Evolutionary conservation across 371 early-diverging fungal species (phyloP).

Genomic region (Mortierella sp.): DNA sequence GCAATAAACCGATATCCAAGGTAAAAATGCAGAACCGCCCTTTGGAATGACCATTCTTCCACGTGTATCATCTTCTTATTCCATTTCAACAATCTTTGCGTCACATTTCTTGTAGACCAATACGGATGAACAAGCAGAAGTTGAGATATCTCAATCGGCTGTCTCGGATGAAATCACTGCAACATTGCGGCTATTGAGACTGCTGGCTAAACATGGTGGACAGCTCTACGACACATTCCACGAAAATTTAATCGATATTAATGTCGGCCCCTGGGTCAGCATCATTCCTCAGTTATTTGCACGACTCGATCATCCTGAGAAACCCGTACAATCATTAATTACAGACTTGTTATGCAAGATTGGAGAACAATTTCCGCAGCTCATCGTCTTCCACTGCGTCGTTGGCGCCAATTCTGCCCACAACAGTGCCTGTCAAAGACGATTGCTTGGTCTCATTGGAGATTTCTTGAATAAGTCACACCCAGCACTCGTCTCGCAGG

Average conservation of each 20-base stretch:
- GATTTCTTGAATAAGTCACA: conserved; percentile 61
- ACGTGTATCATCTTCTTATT: background rate
- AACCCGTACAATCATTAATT: conserved; percentile 65
- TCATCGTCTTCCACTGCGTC: conserved; percentile 79
- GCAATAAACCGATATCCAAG: conserved; percentile 36
- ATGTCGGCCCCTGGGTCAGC: conserved; percentile 72
- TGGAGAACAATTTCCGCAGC: conserved; percentile 71
- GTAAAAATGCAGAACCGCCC: conserved; percentile 16
- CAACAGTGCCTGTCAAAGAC: conserved; percentile 60
- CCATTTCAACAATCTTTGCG: background rate
- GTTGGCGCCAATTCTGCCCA: conserved; percentile 70
- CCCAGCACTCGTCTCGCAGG: conserved; percentile 67
- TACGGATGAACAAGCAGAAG: conserved; percentile 33
- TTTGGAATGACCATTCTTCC: background rate
- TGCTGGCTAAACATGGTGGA: conserved; percentile 76
- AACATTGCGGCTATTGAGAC: conserved; percentile 72
- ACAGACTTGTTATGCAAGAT: conserved; percentile 69
- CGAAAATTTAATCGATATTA: conserved; percentile 61
- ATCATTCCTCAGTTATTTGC: conserved; percentile 88
- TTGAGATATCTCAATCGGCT: conserved; percentile 29
- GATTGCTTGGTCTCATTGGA: conserved; percentile 59
- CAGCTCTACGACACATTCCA: conserved; percentile 60
- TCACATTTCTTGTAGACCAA: conserved; percentile 16
- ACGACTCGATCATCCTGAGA: conserved; percentile 75
- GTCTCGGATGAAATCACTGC: conserved; percentile 66